Base-by-base conservation (phyloP, 257 asterid species). In the Capsicum chinense region DNA sequence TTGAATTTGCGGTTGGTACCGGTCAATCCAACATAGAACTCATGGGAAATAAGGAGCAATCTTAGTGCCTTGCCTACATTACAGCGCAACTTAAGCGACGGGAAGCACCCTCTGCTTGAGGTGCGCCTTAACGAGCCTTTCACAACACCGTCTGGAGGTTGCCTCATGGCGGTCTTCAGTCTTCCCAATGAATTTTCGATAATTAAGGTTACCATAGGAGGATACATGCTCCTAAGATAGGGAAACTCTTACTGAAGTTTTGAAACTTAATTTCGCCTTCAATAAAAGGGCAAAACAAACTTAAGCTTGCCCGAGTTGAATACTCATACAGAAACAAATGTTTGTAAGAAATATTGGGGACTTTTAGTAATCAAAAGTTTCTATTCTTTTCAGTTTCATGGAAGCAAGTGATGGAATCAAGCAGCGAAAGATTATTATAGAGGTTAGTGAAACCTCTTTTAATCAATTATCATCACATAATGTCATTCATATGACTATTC, bases 371-470 rank as follows among this genome's bases (percentile, higher is more conserved):
- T 19, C 52, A 44, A 3, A 52, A 7, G 4, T 69, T 39, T 70
- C 76, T 85, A 57, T 10, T 73, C 67, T 84, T 68, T 44, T 74
- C 88, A 97, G 99, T 89, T 95, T 91, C 86, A 84, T 97, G 97
- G 89, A 97, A 44, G 97, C 97, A 60, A 87, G 94, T 87, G 98
- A 95, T 89, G 98, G 98, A 84, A 88, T 96, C 80, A 89, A 86
- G 88, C 90, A 93, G 85, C 90, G 92, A 63, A 85, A 87, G 66
- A 84, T 93, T 89, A 90, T 95, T 64, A 91, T 89, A 83, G 89
- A 93, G 99, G 99, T 97, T 84, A 83, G 86, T 56, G 67, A 74
- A 33, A 56, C 44, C 39, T 57, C 50, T 56, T 60, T n/a, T n/a
- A 54, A 48, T 78, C 47, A 74, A 26, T 80, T n/a, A 15, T 37